phyloP scores from a whole-genome alignment of 2,329 filamentous ascomycete genomes.

The Didymellaceae sp. region DNA sequence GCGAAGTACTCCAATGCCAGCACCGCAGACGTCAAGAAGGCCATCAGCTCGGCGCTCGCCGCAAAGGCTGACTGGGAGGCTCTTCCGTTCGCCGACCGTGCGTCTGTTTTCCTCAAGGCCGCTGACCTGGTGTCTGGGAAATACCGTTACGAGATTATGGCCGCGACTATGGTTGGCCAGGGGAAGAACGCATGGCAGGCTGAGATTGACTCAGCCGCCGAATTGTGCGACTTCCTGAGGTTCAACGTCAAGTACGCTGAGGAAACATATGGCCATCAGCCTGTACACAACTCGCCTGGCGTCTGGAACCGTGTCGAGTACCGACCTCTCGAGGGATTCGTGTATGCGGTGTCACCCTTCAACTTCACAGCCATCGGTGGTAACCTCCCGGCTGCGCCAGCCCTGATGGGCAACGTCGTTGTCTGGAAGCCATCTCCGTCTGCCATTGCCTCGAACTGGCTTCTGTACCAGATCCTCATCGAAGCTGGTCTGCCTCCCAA shows the following conservation, averaged over 20 bases:
- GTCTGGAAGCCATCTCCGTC: constrained; percentile 95
- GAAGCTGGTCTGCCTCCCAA: constrained; percentile 89
- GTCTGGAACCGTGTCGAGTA: constrained; percentile 94
- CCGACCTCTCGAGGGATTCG: constrained; percentile 89
- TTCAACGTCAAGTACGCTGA: constrained; percentile 96
- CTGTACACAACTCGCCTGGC: constrained; percentile 78
- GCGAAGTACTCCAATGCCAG: constrained; percentile 87
- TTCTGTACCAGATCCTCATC: constrained; percentile 86
- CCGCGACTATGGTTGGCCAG: constrained; percentile 92
- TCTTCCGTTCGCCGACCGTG: constrained; percentile 87
- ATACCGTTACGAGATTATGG: constrained; percentile 97
- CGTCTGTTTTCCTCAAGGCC: constrained; percentile 93
- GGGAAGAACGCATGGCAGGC: constrained; percentile 99
- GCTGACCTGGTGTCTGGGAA: constrained; percentile 89
- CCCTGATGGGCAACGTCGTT: constrained; percentile 91
- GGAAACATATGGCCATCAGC: constrained; percentile 88
- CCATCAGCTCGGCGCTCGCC: constrained; percentile 84
- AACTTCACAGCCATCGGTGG: constrained; percentile 97
- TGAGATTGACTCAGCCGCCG: constrained; percentile 95
- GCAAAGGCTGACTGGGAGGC: constrained; percentile 87
- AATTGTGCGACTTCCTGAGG: constrained; percentile 89
- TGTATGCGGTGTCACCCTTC: constrained; percentile 93
- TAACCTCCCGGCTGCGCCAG: constrained; percentile 82
- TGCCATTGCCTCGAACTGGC: constrained; percentile 88
- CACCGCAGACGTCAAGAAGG: constrained; percentile 73